Evolutionary conservation across 163 green algal species (phyloP).

Genomic region (Scenedesmus sp.): DNA sequence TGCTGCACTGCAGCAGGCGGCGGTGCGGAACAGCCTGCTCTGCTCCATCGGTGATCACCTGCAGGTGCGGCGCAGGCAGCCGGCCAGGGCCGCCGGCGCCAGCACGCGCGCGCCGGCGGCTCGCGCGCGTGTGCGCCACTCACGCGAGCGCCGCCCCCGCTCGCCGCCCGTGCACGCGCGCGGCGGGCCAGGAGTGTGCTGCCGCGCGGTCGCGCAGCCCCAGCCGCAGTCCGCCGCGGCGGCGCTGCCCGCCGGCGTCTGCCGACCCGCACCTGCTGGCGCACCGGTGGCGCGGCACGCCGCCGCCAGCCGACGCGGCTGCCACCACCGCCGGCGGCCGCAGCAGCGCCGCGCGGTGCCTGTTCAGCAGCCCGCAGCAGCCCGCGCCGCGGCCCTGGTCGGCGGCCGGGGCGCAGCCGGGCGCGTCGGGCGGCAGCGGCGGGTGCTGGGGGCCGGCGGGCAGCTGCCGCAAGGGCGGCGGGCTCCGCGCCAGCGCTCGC

Average conservation of each 20-base stretch:
- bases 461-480: too few species aligned
- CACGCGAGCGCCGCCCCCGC: too few species aligned
- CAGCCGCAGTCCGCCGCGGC: conserved; percentile 9
- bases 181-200: conserved; percentile 20
- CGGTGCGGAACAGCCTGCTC: conserved; percentile 43
- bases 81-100: not conserved
- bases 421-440: too few species aligned
- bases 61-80: conserved; percentile 14
- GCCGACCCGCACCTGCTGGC: conserved; percentile 8
- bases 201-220: conserved; percentile 20
- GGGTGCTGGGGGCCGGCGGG: too few species aligned
- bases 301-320: conserved; percentile 8
- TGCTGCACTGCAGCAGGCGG: conserved; percentile 43
- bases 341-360: conserved; percentile 4
- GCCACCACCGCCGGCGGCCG: not conserved
- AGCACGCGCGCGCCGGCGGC: too few species aligned
- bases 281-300: conserved; percentile 17
- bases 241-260: not conserved
- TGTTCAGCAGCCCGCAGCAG: conserved; percentile 35
- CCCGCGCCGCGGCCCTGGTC: too few species aligned
- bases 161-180: too few species aligned
- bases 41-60: conserved; percentile 38
- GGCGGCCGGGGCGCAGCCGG: too few species aligned
- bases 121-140: too few species aligned
- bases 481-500: too few species aligned